Evolutionary conservation across 768 basidiomycete genomes (phyloP).

Genomic region (Bullera alba): DNA sequence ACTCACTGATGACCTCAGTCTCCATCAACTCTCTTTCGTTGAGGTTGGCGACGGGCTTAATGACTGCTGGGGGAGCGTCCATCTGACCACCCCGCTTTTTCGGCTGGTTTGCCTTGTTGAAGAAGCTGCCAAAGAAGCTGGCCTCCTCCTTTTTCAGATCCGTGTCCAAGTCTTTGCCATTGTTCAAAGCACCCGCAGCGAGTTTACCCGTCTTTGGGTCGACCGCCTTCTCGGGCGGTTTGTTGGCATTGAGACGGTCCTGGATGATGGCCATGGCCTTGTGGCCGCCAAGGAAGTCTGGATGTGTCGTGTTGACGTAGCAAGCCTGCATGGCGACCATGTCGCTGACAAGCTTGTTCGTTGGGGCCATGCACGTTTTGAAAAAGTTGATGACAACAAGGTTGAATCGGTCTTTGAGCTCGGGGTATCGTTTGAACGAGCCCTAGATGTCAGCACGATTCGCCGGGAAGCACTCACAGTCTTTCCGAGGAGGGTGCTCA

Average conservation of each 20-base stretch:
- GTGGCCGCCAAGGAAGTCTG: conserved; percentile 95
- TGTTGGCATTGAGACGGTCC: conserved; percentile 65
- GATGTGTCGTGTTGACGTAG: conserved; percentile 98
- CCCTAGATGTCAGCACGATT: conserved; percentile 53
- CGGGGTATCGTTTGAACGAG: conserved; percentile 93
- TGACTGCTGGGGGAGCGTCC: conserved; percentile 69
- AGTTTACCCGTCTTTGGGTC: conserved; percentile 70
- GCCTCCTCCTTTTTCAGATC: conserved; percentile 81
- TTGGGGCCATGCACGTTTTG: conserved; percentile 87
- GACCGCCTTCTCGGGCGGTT: conserved; percentile 56
- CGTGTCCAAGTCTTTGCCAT: conserved; percentile 88
- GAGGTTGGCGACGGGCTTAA: conserved; percentile 82
- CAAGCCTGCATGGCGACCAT: conserved; percentile 97
- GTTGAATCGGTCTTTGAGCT: conserved; percentile 94
- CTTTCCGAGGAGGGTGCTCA: conserved; percentile 81
- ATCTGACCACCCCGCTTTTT: conserved; percentile 50
- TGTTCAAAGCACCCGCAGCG: conserved; percentile 65
- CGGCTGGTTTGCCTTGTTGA: conserved; percentile 52
- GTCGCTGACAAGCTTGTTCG: conserved; percentile 86
- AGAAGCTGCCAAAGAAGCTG: conserved; percentile 94
- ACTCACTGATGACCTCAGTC: conserved; percentile 97
- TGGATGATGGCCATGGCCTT: conserved; percentile 82
- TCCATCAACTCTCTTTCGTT: conserved; percentile 96
- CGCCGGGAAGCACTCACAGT: conserved; percentile 60
- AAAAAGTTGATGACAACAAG: conserved; percentile 93